These are phyloP conservation scores for Dendrobium catenatum DNA, from an alignment of 106 monocot genomes.

Conservation along the genomic window DNA sequence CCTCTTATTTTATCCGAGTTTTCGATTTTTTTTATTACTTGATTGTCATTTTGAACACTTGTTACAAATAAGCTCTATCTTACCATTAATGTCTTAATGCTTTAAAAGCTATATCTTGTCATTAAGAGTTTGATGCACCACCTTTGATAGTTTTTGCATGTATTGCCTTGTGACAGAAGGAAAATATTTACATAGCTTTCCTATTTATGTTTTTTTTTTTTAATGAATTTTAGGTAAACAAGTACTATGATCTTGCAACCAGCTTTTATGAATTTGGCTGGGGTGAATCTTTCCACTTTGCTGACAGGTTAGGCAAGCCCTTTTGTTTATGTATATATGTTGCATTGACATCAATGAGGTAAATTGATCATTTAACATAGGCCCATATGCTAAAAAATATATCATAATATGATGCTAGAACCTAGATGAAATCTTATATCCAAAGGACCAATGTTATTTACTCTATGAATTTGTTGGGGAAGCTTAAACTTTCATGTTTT, in stretches of 20 bases:
- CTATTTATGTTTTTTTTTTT: neutral
- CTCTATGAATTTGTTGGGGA: too few relatives aligned
- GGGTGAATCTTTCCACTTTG: slow-evolving; percentile 85
- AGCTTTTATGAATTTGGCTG: slow-evolving; percentile 84
- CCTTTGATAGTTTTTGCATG: neutral
- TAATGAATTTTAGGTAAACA: slow-evolving; percentile 48
- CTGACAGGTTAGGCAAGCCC: slow-evolving; percentile 34
- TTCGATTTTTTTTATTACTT: neutral
- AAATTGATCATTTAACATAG: neutral
- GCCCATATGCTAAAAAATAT: neutral
- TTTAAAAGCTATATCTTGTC: too few relatives aligned
- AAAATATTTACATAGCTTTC: neutral
- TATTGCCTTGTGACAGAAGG: neutral
- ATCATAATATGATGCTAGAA: neutral
- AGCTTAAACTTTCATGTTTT: too few relatives aligned
- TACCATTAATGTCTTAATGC: too few relatives aligned
- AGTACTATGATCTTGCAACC: slow-evolving; percentile 74
- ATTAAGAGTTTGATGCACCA: neutral
- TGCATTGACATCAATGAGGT: neutral
- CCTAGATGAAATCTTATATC: neutral
- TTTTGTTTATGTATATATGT: neutral
- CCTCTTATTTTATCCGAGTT: neutral
- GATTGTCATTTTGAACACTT: neutral
- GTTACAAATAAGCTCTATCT: neutral
- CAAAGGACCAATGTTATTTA: neutral